These are phyloP conservation scores for Cytospora leucostoma DNA, from an alignment of 2,329 filamentous ascomycete genomes.

Conservation along the genomic window DNA sequence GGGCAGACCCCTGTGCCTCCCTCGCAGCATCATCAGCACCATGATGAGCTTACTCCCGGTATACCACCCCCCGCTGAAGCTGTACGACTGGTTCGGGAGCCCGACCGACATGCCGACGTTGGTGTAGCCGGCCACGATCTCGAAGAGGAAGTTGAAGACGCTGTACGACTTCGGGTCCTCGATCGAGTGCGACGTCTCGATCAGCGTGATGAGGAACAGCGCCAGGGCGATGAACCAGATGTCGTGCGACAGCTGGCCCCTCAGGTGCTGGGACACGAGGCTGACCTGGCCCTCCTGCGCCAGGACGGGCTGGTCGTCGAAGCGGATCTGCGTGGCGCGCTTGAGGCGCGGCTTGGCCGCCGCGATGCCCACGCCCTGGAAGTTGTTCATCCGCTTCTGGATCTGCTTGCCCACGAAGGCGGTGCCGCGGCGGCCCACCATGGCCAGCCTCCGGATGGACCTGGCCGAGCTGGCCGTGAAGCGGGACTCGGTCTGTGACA, in stretches of 20 bases:
- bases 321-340: slow-evolving; percentile 19
- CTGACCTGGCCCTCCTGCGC: slow-evolving; percentile 28
- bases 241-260: slow-evolving; percentile 67
- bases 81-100: slow-evolving; percentile 18
- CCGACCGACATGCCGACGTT: slow-evolving; percentile 24
- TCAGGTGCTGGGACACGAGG: slow-evolving; percentile 50
- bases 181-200: slow-evolving; percentile 59
- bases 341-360: slow-evolving; percentile 18
- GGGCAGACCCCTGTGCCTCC: slow-evolving; percentile 56
- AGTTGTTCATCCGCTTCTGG: slow-evolving; percentile 31
- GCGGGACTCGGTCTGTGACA: slow-evolving; percentile 24
- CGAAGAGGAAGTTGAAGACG: slow-evolving; percentile 62
- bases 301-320: slow-evolving; percentile 9
- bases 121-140: slow-evolving; percentile 44
- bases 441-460: slow-evolving; percentile 26
- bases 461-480: slow-evolving; percentile 20
- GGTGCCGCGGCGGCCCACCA: slow-evolving; percentile 29
- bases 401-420: slow-evolving; percentile 37
- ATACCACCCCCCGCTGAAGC: slow-evolving; percentile 25
- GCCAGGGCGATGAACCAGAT: slow-evolving; percentile 66
- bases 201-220: slow-evolving; percentile 59
- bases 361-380: slow-evolving; percentile 31
- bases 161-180: slow-evolving; percentile 54
- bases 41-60: slow-evolving; percentile 25
- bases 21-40: slow-evolving; percentile 43